Evolutionary conservation across 257 asterid species (phyloP).

Genomic region (Gentiana macrophylla): DNA sequence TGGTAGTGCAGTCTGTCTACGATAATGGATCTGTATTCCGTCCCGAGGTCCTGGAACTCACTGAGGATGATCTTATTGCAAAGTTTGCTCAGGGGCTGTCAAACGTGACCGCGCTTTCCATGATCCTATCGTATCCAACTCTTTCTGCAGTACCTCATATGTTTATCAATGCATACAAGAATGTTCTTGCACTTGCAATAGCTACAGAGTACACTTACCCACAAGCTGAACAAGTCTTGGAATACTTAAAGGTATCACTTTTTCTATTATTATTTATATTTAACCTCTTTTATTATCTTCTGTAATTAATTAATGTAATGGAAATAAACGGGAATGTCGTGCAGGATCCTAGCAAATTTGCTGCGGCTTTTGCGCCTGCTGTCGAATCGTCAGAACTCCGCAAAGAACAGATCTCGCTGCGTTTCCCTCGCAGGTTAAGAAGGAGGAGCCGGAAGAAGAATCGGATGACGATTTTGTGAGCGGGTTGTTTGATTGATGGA

Average conservation of each 20-base stretch:
- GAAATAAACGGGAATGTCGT: neutral
- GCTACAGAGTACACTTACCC: constrained; percentile 26
- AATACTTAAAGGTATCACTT: constrained; percentile 16
- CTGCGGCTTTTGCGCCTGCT: constrained; percentile 7
- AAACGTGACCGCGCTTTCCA: constrained; percentile 13
- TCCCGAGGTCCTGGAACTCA: constrained; percentile 24
- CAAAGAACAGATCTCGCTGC: no score
- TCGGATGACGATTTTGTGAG: constrained; percentile 16
- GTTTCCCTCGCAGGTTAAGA: no score
- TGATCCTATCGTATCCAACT: constrained; percentile 20
- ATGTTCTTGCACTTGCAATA: constrained; percentile 20
- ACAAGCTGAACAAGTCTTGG: constrained; percentile 22
- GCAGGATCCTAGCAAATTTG: constrained; percentile 27
- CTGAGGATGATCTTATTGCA: constrained; percentile 20
- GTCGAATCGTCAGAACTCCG: no score
- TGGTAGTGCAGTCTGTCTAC: constrained; percentile 22
- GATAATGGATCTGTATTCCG: constrained; percentile 27
- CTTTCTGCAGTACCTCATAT: constrained; percentile 25
- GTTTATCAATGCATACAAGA: constrained; percentile 27
- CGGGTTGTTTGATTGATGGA: constrained; percentile 19
- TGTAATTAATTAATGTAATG: no score
- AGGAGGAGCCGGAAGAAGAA: constrained; percentile 24
- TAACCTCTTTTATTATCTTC: neutral
- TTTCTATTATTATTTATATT: neutral
- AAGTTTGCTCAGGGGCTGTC: constrained; percentile 21